Evolutionary conservation across 495 filamentous ascomycete species (phyloP).

Genomic region (Tuber indicum): DNA sequence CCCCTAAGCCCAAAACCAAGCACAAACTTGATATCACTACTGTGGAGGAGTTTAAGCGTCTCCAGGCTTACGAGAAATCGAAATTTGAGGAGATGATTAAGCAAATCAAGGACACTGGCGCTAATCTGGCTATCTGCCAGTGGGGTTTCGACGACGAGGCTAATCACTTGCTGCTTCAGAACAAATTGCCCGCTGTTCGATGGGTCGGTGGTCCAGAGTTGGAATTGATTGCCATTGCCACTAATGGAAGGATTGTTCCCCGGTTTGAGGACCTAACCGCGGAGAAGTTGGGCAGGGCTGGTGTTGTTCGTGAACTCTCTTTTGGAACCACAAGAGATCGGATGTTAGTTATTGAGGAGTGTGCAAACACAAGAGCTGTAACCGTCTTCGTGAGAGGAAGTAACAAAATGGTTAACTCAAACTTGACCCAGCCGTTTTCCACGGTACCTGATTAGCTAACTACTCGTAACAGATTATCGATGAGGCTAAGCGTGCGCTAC

Average conservation of each 20-base stretch:
- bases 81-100: slow-evolving; percentile 99
- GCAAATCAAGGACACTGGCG: slow-evolving; percentile 93
- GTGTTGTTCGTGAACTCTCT: slow-evolving; percentile 84
- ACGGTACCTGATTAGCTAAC: slow-evolving; percentile 34
- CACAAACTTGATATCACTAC: slow-evolving; percentile 97
- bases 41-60: slow-evolving; percentile 94
- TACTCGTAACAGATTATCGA: slow-evolving; percentile 71
- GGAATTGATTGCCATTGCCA: slow-evolving; percentile 96
- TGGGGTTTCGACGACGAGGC: slow-evolving; percentile 99
- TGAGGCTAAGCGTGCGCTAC: slow-evolving; percentile 93
- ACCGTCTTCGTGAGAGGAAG: slow-evolving; percentile 93
- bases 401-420: slow-evolving; percentile 86
- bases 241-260: slow-evolving; percentile 93
- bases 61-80: slow-evolving; percentile 88
- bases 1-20: slow-evolving; percentile 99
- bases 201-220: slow-evolving; percentile 99
- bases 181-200: slow-evolving; percentile 88
- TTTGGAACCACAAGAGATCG: slow-evolving; percentile 98
- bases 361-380: slow-evolving; percentile 92
- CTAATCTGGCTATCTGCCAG: slow-evolving; percentile 97
- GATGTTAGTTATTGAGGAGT: slow-evolving; percentile 99
- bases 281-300: slow-evolving; percentile 84
- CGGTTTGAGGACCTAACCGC: slow-evolving; percentile 89
- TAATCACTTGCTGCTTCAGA: slow-evolving; percentile 92
- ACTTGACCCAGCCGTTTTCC: neutral